Evolutionary conservation across 2,329 filamentous ascomycete genomes (phyloP), one percentile per base, ranked within the genome.

Genomic region (Niveomyces coronatus): DNA sequence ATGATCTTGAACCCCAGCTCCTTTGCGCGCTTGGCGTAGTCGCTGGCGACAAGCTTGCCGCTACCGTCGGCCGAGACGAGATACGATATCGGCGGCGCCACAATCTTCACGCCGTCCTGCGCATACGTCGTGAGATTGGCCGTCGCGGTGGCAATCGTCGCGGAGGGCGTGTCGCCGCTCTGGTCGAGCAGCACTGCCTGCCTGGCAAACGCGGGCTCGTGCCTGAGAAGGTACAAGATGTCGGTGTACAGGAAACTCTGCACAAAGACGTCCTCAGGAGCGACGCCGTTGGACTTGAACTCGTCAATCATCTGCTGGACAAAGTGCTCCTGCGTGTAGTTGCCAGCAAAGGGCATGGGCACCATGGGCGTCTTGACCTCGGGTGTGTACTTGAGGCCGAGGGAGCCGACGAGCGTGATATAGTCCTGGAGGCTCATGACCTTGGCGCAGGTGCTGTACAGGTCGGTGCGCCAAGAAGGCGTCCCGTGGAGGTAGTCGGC

Each of bases 341-440:
- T 53, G 20, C 65, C 66, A 30, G 64, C 52, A 53, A 81, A 85
- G 0, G 81, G 81, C 79, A 85, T 84, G n/a, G 65, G 52, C n/a
- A 84, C 74, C 47, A 72, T 63, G 24, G 74, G 79, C 0, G 72
- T 74, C 64, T 85, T 85, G 22, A 82, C 66, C 58, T 83, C 79
- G 5, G 76, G 71, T 0, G 74, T 79, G 57, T 79, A 82, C 46
- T 75, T 68, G 9, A 80, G 63, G 26, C 73, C 77, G 29, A 74
- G 63, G 2, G 57, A 55, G 46, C 81, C 64, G 35, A 76, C 68
- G 27, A 80, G 55, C 23, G 63, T 57, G 49, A 85, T 79, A 56
- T 75, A 79, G 45, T 79, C 72, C 46, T 74, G 65, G 46, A 79
- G 70, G 0, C 69, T 70, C 52, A 79, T 60, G 19, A 79, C 54